Evolutionary conservation across 2,329 filamentous ascomycete species (phyloP).

Genomic region (Hypoxylon sp.): DNA sequence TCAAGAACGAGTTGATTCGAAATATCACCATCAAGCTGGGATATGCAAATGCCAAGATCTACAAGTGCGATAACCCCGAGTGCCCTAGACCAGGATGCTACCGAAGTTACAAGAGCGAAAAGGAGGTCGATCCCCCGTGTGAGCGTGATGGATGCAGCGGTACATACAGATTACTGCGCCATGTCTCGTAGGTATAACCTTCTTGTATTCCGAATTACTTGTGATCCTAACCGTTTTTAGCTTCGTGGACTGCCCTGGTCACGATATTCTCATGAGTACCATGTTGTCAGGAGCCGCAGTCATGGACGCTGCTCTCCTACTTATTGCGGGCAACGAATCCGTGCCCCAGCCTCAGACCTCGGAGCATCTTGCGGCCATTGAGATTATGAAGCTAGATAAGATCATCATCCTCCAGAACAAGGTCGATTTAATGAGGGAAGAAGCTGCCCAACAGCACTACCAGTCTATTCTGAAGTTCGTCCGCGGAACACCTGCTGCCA

Average conservation of each 20-base stretch:
- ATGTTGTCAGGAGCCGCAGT: conserved; percentile 99
- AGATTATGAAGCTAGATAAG: conserved; percentile 99
- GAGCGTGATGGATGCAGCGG: conserved; percentile 93
- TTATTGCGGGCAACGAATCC: conserved; percentile 98
- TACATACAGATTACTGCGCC: conserved; percentile 88
- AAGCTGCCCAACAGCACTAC: conserved; percentile 93
- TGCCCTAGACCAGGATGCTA: conserved; percentile 97
- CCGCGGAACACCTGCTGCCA: conserved; percentile 94
- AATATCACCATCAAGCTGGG: conserved; percentile 99
- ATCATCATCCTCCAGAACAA: conserved; percentile 99
- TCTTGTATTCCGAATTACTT: conserved; percentile 12
- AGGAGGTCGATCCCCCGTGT: conserved; percentile 96
- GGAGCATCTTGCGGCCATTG: conserved; percentile 97
- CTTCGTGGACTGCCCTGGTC: conserved; percentile 98
- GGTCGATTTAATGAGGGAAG: conserved; percentile 98
- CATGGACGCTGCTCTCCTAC: conserved; percentile 97
- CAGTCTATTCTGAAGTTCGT: conserved; percentile 99
- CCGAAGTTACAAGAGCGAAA: conserved; percentile 97
- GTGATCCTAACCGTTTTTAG: conserved; percentile 60
- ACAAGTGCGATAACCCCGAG: conserved; percentile 93
- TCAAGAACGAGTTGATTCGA: conserved; percentile 99
- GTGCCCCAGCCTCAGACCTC: conserved; percentile 99
- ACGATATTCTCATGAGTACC: conserved; percentile 99
- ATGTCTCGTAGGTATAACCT: conserved; percentile 82
- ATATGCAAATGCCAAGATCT: conserved; percentile 99